Percentiles rank a stretch among this genome's conserved stretches.
Conservation (phyloP, 495 filamentous ascomycete species). For the Evansstolkia leycettana region DNA sequence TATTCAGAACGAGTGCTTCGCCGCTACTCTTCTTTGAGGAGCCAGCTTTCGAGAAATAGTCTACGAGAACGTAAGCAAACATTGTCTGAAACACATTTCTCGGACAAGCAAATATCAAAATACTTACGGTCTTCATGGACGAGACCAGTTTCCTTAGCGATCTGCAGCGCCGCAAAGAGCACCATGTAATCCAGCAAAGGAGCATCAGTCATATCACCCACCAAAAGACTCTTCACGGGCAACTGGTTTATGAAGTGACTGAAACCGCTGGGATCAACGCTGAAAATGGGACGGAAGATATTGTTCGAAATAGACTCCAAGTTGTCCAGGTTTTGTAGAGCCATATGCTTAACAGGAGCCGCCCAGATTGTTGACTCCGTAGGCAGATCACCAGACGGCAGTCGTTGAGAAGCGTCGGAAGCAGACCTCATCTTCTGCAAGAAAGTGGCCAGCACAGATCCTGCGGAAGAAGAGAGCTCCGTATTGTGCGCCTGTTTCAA, state of each 20-base stretch:
- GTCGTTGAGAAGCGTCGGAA: conserved; percentile 8
- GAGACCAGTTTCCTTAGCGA: conserved; percentile 67
- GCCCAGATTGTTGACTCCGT: conserved; percentile 22
- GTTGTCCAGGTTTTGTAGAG: conserved; percentile 35
- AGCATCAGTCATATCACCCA: conserved; percentile 27
- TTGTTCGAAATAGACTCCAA: conserved; percentile 58
- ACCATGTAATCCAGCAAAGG: conserved; percentile 43
- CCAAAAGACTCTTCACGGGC: conserved; percentile 25
- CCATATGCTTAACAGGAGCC: conserved; percentile 20
- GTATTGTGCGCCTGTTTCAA: conserved; percentile 28
- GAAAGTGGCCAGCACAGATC: conserved; percentile 49
- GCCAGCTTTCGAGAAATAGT: conserved; percentile 17
- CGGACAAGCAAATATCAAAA: too few species aligned
- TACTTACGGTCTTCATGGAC: conserved; percentile 60
- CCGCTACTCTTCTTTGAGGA: conserved; percentile 5
- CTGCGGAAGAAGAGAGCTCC: conserved; percentile 51
- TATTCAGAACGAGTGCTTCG: conserved; percentile 23
- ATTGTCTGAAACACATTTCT: too few species aligned
- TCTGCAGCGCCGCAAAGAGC: conserved; percentile 56
- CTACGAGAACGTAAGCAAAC: conserved; percentile 12
- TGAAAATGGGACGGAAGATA: conserved; percentile 63
- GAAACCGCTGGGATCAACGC: conserved; percentile 40
- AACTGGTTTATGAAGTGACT: conserved; percentile 40
- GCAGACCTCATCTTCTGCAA: conserved; percentile 33
- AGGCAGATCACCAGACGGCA: conserved; percentile 4